These are phyloP conservation scores for Leucaena leucocephala DNA, from an alignment of 306 rosid genomes.

Conservation along the genomic window DNA sequence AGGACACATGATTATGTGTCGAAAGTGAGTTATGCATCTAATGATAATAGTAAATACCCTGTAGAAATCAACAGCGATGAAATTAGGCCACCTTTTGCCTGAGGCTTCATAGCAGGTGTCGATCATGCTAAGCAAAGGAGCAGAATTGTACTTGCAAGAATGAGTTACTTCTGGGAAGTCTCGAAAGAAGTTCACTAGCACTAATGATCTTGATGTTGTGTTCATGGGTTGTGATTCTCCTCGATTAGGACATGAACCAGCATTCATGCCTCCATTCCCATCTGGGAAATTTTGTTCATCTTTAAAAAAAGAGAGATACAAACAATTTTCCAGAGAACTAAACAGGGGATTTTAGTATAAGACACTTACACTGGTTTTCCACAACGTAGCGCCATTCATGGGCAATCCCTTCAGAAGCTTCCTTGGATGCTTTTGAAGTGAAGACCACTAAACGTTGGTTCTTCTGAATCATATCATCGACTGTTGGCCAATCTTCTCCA, in stretches of 20 bases:
- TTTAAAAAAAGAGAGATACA: not conserved
- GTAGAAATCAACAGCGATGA: constrained; percentile 83
- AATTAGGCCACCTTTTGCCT: constrained; percentile 78
- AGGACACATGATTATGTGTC: not conserved
- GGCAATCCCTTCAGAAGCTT: constrained; percentile 89
- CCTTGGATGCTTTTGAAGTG: constrained; percentile 80
- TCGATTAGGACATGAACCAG: constrained; percentile 69
- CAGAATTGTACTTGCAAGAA: constrained; percentile 75
- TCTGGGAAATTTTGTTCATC: constrained; percentile 36
- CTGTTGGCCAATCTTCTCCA: constrained; percentile 86
- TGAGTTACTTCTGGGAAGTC: constrained; percentile 45
- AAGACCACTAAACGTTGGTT: constrained; percentile 86
- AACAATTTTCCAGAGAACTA: not conserved
- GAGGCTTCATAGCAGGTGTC: constrained; percentile 69
- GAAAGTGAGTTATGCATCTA: too few species aligned
- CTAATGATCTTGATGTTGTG: constrained; percentile 64
- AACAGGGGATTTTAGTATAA: not conserved
- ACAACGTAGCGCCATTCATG: constrained; percentile 83
- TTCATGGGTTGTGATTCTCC: constrained; percentile 60
- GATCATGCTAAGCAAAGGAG: constrained; percentile 66
- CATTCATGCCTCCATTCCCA: constrained; percentile 74
- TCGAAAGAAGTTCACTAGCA: constrained; percentile 67
- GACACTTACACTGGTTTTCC: constrained; percentile 86
- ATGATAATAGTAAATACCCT: constrained; percentile 48
- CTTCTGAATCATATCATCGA: constrained; percentile 73